Percentiles rank a stretch among this genome's conserved stretches.
phyloP scores from a whole-genome alignment of 78 protist genomes.

The Polysphondylium violaceum region DNA sequence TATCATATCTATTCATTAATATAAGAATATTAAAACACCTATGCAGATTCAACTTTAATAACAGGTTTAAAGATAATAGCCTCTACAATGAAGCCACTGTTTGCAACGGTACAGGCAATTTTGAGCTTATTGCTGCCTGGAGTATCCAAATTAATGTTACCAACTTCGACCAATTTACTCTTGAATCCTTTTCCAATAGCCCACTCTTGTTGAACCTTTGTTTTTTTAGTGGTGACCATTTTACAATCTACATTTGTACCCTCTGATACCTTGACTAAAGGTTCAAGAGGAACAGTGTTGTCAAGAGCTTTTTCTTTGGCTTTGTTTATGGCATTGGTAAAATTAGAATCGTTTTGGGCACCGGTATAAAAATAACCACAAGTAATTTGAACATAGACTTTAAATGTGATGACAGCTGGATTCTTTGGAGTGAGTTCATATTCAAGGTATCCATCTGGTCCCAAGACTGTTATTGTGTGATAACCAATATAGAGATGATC shows the following conservation, averaged over 20 bases:
- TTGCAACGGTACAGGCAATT: background rate
- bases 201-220: background rate
- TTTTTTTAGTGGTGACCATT: background rate
- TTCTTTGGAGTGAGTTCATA: background rate
- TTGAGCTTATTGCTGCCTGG: background rate
- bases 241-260: background rate
- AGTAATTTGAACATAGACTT: background rate
- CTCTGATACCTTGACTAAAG: background rate
- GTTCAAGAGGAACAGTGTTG: background rate
- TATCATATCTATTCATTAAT: no score
- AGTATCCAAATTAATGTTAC: background rate
- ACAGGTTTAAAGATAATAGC: constrained; percentile 17
- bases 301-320: constrained; percentile 15
- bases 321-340: background rate
- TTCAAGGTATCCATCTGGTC: constrained; percentile 15
- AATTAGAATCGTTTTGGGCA: background rate
- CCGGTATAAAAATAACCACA: background rate
- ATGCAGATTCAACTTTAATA: no score
- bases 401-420: background rate
- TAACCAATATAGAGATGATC: constrained; percentile 11
- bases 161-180: background rate
- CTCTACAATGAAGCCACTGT: background rate
- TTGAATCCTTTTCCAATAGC: background rate
- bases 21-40: no score
- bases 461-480: background rate